Conservation (phyloP, 2,329 filamentous ascomycete genomes). For the Aspergillus quadricinctus region DNA sequence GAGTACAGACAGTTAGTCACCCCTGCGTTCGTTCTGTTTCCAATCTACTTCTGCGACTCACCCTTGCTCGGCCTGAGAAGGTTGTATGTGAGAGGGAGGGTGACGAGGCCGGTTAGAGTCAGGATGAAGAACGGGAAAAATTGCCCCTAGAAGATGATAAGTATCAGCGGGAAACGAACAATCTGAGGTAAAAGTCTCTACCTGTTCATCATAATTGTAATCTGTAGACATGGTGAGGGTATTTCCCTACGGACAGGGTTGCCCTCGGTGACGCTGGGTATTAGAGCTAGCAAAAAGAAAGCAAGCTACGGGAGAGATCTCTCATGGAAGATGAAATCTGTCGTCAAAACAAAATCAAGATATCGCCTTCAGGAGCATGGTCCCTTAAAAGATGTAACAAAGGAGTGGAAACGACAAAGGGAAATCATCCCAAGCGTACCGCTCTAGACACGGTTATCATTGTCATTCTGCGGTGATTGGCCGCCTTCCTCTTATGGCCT, state of each 20-base stretch:
- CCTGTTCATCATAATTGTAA: constrained; percentile 97
- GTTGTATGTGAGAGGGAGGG: constrained; percentile 83
- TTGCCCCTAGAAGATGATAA: constrained; percentile 60
- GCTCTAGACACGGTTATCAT: constrained; percentile 1
- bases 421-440: constrained; percentile 15
- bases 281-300: constrained; percentile 2
- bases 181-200: constrained; percentile 27
- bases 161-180: background rate
- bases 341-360: constrained; percentile 4
- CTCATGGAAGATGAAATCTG: background rate
- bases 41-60: constrained; percentile 26
- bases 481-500: no score
- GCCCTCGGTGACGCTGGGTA: constrained; percentile 24
- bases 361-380: constrained; percentile 7
- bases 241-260: constrained; percentile 29
- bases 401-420: constrained; percentile 6
- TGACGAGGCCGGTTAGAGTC: constrained; percentile 81
- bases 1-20: constrained; percentile 10
- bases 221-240: constrained; percentile 67
- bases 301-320: background rate
- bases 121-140: constrained; percentile 99
- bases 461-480: no score
- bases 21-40: constrained; percentile 13
- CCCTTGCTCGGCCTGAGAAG: constrained; percentile 74
- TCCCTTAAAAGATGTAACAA: constrained; percentile 5